These are phyloP conservation scores for Hebeloma cylindrosporum DNA, from an alignment of 768 basidiomycete species.

Conservation along the genomic window DNA sequence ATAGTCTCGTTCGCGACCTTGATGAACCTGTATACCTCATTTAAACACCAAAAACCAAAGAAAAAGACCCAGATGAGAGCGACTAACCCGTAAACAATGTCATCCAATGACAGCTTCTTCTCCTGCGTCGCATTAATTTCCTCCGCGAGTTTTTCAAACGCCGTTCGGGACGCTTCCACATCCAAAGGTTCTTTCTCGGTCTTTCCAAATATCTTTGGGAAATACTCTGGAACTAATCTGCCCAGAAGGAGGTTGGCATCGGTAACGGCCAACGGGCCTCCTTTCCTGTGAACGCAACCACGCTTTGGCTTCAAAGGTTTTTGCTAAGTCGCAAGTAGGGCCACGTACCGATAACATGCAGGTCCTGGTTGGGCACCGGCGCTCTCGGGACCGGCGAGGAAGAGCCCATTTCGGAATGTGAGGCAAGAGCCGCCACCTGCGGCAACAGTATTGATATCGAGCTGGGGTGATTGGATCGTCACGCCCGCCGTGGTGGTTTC, in stretches of 20 bases:
- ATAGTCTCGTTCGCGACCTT: conserved; percentile 97
- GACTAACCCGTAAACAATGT: conserved; percentile 83
- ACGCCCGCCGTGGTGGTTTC: conserved; percentile 96
- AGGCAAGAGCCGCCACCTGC: conserved; percentile 93
- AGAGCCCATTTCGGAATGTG: conserved; percentile 87
- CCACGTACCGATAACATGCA: conserved; percentile 75
- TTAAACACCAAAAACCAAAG: background rate
- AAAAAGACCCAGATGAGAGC: background rate
- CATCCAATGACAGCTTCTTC: conserved; percentile 66
- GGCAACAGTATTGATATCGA: conserved; percentile 95
- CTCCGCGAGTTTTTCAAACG: conserved; percentile 66
- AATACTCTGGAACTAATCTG: conserved; percentile 84
- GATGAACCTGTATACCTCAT: conserved; percentile 63
- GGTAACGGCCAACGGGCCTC: conserved; percentile 88
- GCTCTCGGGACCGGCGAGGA: conserved; percentile 88
- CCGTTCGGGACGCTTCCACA: conserved; percentile 59
- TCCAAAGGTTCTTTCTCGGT: conserved; percentile 86
- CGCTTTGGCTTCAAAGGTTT: background rate
- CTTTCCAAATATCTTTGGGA: conserved; percentile 94
- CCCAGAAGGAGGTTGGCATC: conserved; percentile 93
- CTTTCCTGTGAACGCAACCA: conserved; percentile 78
- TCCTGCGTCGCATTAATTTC: conserved; percentile 71
- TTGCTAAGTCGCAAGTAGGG: background rate
- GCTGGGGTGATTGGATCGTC: conserved; percentile 87
- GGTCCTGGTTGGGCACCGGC: conserved; percentile 95